phyloP scores from a whole-genome alignment of 306 rosid genomes.

The Abrus pulchellus region DNA sequence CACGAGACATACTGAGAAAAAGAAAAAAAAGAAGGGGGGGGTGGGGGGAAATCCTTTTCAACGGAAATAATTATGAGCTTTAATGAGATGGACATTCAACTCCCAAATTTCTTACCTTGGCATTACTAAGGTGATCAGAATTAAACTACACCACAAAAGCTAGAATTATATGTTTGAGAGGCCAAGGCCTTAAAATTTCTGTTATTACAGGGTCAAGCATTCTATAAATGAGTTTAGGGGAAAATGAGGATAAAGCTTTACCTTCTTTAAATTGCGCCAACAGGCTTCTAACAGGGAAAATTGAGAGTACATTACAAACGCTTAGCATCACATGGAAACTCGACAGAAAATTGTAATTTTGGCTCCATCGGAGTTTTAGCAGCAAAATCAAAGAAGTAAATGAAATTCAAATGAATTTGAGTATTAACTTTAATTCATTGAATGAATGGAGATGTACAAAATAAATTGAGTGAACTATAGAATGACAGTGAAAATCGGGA shows the following conservation, averaged over 20 bases:
- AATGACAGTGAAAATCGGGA: not conserved
- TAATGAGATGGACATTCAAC: too few relatives aligned
- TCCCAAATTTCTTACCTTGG: too few relatives aligned
- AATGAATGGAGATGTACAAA: constrained; percentile 29
- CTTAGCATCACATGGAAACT: not conserved
- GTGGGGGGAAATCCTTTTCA: too few relatives aligned
- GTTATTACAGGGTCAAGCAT: too few relatives aligned
- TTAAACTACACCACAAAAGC: too few relatives aligned
- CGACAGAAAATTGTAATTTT: not conserved
- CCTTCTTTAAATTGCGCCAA: constrained; percentile 21
- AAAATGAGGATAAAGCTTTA: not conserved
- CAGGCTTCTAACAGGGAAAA: not conserved
- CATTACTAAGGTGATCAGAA: too few relatives aligned
- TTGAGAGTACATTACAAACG: not conserved
- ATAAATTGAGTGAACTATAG: constrained; percentile 1
- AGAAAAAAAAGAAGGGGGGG: too few relatives aligned
- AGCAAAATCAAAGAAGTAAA: constrained; percentile 1
- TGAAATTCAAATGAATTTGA: constrained; percentile 2
- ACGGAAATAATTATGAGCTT: too few relatives aligned
- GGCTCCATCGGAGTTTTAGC: not conserved
- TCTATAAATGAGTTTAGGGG: too few relatives aligned
- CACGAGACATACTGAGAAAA: too few relatives aligned
- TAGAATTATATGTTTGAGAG: too few relatives aligned
- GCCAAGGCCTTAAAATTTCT: too few relatives aligned
- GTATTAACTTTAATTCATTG: constrained; percentile 13